These are phyloP conservation scores for Clarkia xantiana DNA, from an alignment of 345 rosid genomes.

Conservation along the genomic window DNA sequence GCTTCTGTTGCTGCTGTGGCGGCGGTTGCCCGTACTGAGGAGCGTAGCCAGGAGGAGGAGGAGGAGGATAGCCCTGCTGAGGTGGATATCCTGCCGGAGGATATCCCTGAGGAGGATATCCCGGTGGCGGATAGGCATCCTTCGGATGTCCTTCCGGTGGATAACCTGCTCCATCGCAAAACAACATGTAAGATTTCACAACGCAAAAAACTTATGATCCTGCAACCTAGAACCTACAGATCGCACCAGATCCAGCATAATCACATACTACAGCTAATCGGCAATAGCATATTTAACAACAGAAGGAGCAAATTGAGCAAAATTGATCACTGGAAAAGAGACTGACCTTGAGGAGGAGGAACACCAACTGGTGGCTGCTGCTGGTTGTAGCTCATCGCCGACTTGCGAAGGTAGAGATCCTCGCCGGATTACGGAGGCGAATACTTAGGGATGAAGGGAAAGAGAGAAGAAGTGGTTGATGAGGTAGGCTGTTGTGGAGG, in stretches of 20 bases:
- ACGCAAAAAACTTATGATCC: background rate
- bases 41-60: conserved; percentile 42
- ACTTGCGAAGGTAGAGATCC: too few relatives aligned
- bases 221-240: background rate
- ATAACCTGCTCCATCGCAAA: conserved; percentile 38
- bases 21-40: conserved; percentile 23
- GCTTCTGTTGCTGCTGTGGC: conserved; percentile 1
- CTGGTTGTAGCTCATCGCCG: conserved; percentile 63
- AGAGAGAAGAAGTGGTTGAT: too few relatives aligned
- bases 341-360: conserved; percentile 76
- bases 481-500: too few relatives aligned
- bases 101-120: conserved; percentile 5
- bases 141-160: conserved; percentile 66
- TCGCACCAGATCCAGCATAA: too few relatives aligned
- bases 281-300: too few relatives aligned
- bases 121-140: conserved; percentile 12
- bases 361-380: conserved; percentile 71
- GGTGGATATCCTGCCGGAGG: conserved; percentile 30
- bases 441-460: too few relatives aligned
- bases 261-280: too few relatives aligned
- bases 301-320: background rate
- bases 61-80: conserved; percentile 25
- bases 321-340: background rate
- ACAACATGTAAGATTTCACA: conserved; percentile 9
- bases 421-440: too few relatives aligned